Evolutionary conservation across 129 eudicot genomes (phyloP), one percentile per base, ranked within the genome.

Genomic region (Flaveria trinervia): DNA sequence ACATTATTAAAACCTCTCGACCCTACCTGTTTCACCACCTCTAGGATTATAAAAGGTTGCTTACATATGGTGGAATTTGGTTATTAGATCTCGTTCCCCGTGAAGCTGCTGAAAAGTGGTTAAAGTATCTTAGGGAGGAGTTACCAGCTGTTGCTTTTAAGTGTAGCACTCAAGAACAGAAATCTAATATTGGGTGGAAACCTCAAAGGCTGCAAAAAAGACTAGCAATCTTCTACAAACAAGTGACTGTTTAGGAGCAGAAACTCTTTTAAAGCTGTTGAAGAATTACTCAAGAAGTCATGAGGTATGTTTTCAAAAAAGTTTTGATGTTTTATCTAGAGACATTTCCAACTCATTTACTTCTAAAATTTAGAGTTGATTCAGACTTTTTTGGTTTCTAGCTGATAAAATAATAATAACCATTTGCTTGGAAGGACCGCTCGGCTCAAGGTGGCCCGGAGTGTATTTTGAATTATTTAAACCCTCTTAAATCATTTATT

Each of bases 51-150:
- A 10, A 4, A 44, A 10, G 20, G 20, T 68, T 44, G 56, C 13
- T 64, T 64, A 64, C 46, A 64, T 36, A 6, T 65, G 12, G 44
- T 61, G 51, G 41, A 61, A 25, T 11, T 18, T 56, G 75, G 54
- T 50, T 77, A 17, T 69, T 85, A 95, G 99, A 95, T 91, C 96
- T 95, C 26, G 92, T 95, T 28, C 99, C 99, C 16, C 87, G 94
- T 55, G 99, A 89, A 87, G 92, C 96, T 80, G 93, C 79, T 72
- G 97, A 95, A 71, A 95, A 95, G 77, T 91, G 96, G 99, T 93
- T 95, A 56, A 95, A 87, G 84, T 95, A 91, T 85, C 89, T 95
- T 49, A 83, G 97, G 68, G 96, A 89, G 83, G 99, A 95, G 74
- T 68, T 89, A 65, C 97, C 97, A 7, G 73, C 96, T 0, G 96